These are phyloP conservation scores for Barnettozyma salicaria DNA, from an alignment of 805 yeast species.

Conservation along the genomic window DNA sequence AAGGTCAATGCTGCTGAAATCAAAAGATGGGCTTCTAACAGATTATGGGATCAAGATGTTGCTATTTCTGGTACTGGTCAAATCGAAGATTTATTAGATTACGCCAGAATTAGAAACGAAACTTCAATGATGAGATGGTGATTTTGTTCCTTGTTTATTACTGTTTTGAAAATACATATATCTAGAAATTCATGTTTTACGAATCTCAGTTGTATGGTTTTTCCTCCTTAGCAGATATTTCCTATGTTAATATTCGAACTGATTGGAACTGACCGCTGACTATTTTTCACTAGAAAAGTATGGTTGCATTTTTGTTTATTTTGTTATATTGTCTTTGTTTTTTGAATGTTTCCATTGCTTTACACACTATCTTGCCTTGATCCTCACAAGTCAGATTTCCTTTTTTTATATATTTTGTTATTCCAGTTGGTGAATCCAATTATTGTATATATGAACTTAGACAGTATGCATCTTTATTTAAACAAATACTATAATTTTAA, in stretches of 20 bases:
- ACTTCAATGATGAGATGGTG: constrained; percentile 87
- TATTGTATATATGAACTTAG: constrained; percentile 4
- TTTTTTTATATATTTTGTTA: not conserved
- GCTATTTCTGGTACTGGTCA: constrained; percentile 82
- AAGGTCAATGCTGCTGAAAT: constrained; percentile 53
- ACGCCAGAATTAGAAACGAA: constrained; percentile 81
- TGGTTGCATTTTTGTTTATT: constrained; percentile 1
- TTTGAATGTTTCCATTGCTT: no score
- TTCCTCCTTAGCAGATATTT: not conserved
- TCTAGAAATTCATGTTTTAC: constrained; percentile 1
- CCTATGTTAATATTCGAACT: no score
- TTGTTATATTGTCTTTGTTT: no score
- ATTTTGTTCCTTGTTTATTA: constrained; percentile 9
- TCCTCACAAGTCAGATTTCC: not conserved
- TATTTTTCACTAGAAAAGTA: not conserved
- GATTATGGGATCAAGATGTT: constrained; percentile 80
- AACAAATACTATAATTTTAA: no score
- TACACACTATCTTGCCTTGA: not conserved
- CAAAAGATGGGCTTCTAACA: constrained; percentile 66
- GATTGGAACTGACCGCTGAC: no score
- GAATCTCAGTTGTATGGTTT: not conserved
- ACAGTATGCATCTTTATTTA: constrained; percentile 3
- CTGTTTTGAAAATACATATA: constrained; percentile 2
- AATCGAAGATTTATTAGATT: constrained; percentile 79
- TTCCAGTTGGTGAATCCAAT: not conserved